Percentiles rank a stretch among this genome's conserved stretches.
Evolutionary conservation across 1,284 basidiomycete genomes (phyloP).

Genomic region (Sanghuangporus baumii): DNA sequence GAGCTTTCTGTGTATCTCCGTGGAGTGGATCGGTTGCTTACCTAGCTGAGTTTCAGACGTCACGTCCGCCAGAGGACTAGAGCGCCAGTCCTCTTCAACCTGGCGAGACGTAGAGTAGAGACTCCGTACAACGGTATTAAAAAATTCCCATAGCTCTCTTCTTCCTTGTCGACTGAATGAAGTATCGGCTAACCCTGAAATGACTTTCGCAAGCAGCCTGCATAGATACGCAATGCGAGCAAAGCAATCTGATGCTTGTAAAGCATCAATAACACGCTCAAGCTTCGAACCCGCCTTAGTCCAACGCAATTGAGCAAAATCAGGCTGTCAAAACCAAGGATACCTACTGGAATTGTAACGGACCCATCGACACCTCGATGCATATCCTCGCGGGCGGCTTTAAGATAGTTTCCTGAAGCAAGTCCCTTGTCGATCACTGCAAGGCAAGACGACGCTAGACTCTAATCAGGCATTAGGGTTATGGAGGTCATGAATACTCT

Average conservation of each 20-base stretch:
- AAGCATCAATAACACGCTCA: not conserved
- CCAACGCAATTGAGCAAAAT: not conserved
- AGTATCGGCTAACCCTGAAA: conserved; percentile 43
- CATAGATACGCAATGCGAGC: conserved; percentile 2
- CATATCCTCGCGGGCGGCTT: not conserved
- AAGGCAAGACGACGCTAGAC: not conserved
- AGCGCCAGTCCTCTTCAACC: conserved; percentile 51
- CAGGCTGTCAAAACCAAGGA: not conserved
- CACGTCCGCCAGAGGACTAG: conserved; percentile 36
- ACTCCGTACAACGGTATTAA: not conserved
- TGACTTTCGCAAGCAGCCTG: conserved; percentile 25
- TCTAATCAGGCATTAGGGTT: not conserved
- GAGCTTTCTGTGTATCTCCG: not conserved
- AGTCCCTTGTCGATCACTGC: conserved; percentile 1
- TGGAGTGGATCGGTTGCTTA: conserved; percentile 26
- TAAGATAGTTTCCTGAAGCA: conserved; percentile 7
- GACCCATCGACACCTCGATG: not conserved
- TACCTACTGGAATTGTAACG: conserved; percentile 1
- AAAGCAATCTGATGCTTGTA: conserved; percentile 8
- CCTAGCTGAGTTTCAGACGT: conserved; percentile 30
- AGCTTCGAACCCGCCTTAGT: conserved; percentile 2
- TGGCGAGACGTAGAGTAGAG: conserved; percentile 34
- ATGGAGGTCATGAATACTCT: not conserved
- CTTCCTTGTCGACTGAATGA: not conserved
- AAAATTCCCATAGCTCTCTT: conserved; percentile 3